phyloP scores from a whole-genome alignment of 1,139 yeast species.

The Yamadazyma aaseri region DNA sequence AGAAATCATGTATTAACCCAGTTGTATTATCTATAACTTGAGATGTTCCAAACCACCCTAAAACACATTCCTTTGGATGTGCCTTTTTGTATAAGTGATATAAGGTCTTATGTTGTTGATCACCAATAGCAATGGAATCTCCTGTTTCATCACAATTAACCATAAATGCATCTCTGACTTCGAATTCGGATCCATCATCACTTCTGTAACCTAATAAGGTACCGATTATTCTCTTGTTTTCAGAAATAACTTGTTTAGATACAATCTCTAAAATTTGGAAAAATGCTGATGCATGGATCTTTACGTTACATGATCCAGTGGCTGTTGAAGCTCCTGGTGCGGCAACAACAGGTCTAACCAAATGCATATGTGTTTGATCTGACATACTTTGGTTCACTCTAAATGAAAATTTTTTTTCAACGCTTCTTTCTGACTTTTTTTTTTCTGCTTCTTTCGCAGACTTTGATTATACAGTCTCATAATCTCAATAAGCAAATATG shows the following conservation, averaged over 20 bases:
- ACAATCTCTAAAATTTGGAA: conserved; percentile 62
- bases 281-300: conserved; percentile 67
- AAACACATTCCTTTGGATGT: conserved; percentile 74
- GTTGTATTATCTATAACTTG: conserved; percentile 66
- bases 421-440: too few species aligned
- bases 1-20: conserved; percentile 84
- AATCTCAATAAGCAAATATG: too few species aligned
- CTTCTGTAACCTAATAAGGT: conserved; percentile 79
- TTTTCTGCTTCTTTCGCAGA: too few species aligned
- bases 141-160: conserved; percentile 84
- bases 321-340: conserved; percentile 53
- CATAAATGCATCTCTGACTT: conserved; percentile 73
- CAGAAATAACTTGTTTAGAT: conserved; percentile 42
- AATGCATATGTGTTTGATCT: conserved; percentile 41
- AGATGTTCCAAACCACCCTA: conserved; percentile 87
- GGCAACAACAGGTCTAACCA: conserved; percentile 59
- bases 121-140: conserved; percentile 70
- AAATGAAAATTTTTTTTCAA: not conserved
- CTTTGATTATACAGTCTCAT: not conserved
- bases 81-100: conserved; percentile 75
- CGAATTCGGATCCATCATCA: conserved; percentile 81
- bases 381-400: conserved; percentile 1
- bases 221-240: conserved; percentile 69
- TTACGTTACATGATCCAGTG: conserved; percentile 49
- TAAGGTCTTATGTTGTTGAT: conserved; percentile 68